These are phyloP conservation scores for Xanthoconium purpureum DNA, from an alignment of 768 basidiomycete species.

Conservation along the genomic window DNA sequence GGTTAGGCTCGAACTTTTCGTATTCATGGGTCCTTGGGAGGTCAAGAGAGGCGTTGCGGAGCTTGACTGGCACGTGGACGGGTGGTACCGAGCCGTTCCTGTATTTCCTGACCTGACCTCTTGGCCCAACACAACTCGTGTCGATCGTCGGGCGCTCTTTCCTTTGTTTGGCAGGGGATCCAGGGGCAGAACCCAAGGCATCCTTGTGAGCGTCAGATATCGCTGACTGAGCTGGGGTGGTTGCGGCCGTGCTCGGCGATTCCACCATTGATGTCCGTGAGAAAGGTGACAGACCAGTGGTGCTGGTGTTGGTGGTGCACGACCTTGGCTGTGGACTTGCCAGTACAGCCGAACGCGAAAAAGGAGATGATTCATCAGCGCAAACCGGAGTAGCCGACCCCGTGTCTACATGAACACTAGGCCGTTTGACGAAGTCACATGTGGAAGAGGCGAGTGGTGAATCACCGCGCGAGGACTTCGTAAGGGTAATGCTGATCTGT, in stretches of 20 bases:
- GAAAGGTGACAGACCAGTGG: conserved; percentile 26
- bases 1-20: conserved; percentile 26
- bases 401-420: conserved; percentile 31
- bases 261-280: conserved; percentile 26
- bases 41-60: conserved; percentile 31
- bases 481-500: conserved; percentile 30
- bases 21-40: conserved; percentile 25
- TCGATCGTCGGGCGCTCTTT: conserved; percentile 33
- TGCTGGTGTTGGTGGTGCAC: conserved; percentile 25
- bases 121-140: conserved; percentile 31
- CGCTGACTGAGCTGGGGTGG: conserved; percentile 28
- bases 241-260: conserved; percentile 26
- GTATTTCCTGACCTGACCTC: conserved; percentile 31
- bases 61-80: conserved; percentile 28
- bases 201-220: conserved; percentile 15
- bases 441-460: conserved; percentile 25
- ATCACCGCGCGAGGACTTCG: conserved; percentile 30
- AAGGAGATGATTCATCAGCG: conserved; percentile 23
- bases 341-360: conserved; percentile 14
- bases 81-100: conserved; percentile 33
- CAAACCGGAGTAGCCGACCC: conserved; percentile 22
- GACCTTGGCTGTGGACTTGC: conserved; percentile 27
- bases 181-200: conserved; percentile 11
- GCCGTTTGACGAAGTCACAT: conserved; percentile 28
- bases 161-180: conserved; percentile 20